Conservation (phyloP, 352 stramenopile species). For the Phytophthora idaei region DNA sequence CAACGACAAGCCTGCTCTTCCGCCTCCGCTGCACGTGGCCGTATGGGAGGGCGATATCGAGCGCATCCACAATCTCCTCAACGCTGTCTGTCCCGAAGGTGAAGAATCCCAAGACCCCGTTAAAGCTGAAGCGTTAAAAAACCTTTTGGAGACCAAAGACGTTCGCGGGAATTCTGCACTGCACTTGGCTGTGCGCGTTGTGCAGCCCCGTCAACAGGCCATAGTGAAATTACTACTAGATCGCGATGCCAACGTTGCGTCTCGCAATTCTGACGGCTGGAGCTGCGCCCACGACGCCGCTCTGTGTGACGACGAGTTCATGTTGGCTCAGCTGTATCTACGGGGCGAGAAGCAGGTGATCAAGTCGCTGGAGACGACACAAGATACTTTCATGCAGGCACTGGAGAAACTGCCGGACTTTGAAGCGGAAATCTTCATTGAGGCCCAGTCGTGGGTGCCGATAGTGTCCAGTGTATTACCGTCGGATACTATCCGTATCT, state of each 20-base stretch:
- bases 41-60: slow-evolving; percentile 71
- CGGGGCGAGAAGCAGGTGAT: slow-evolving; percentile 67
- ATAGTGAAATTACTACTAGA: slow-evolving; percentile 72
- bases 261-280: slow-evolving; percentile 60
- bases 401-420: slow-evolving; percentile 77
- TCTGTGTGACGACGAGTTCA: slow-evolving; percentile 75
- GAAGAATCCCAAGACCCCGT: slow-evolving; percentile 10
- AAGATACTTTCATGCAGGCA: slow-evolving; percentile 66
- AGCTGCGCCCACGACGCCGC: slow-evolving; percentile 78
- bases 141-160: slow-evolving; percentile 64
- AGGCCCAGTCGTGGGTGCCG: slow-evolving; percentile 82
- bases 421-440: slow-evolving; percentile 80
- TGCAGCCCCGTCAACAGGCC: slow-evolving; percentile 60
- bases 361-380: slow-evolving; percentile 44
- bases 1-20: background rate
- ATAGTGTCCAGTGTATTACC: slow-evolving; percentile 81
- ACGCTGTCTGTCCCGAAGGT: slow-evolving; percentile 18
- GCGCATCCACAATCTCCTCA: slow-evolving; percentile 41
- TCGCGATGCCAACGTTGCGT: slow-evolving; percentile 36
- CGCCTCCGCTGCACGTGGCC: slow-evolving; percentile 58
- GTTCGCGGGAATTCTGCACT: slow-evolving; percentile 69
- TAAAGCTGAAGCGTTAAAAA: slow-evolving; percentile 29
- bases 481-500: slow-evolving; percentile 74
- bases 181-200: slow-evolving; percentile 72
- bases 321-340: slow-evolving; percentile 74